These are phyloP conservation scores for Acanthamoeba lenticulata DNA, from an alignment of 208 protist species.

Conservation along the genomic window DNA sequence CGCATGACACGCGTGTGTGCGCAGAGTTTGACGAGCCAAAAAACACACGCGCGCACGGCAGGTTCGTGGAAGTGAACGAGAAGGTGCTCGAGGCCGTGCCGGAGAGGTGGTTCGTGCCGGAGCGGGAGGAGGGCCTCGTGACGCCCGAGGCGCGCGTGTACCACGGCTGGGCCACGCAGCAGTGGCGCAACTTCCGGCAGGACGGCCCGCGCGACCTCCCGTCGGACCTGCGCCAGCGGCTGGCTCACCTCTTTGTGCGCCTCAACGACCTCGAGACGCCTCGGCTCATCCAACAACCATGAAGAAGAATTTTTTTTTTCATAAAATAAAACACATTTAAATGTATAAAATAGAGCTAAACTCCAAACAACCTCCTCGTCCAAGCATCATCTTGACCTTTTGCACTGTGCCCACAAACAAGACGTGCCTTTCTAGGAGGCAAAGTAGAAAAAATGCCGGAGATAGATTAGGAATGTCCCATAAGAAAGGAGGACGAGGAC, in stretches of 20 bases:
- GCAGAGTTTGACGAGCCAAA: no score
- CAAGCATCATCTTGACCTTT: no score
- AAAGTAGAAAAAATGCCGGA: no score
- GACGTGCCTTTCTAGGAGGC: no score
- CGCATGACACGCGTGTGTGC: no score
- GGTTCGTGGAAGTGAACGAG: neutral
- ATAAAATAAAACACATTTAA: no score
- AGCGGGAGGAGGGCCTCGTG: neutral
- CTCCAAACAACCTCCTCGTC: no score
- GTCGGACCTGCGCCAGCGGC: neutral
- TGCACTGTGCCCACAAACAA: no score
- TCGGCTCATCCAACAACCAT: neutral
- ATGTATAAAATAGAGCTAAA: no score
- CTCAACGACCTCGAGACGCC: conserved; percentile 23
- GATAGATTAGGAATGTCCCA: no score
- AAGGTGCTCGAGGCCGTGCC: neutral
- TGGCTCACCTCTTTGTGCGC: neutral
- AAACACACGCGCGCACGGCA: neutral
- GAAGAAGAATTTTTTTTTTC: no score
- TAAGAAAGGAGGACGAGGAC: no score
- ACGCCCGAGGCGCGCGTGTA: neutral
- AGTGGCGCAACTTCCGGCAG: neutral
- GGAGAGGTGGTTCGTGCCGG: neutral
- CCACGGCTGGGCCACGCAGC: conserved; percentile 5
- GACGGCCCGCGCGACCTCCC: conserved; percentile 3